phyloP scores from a whole-genome alignment of 805 yeast genomes.

The Candida sakaeoensis region DNA sequence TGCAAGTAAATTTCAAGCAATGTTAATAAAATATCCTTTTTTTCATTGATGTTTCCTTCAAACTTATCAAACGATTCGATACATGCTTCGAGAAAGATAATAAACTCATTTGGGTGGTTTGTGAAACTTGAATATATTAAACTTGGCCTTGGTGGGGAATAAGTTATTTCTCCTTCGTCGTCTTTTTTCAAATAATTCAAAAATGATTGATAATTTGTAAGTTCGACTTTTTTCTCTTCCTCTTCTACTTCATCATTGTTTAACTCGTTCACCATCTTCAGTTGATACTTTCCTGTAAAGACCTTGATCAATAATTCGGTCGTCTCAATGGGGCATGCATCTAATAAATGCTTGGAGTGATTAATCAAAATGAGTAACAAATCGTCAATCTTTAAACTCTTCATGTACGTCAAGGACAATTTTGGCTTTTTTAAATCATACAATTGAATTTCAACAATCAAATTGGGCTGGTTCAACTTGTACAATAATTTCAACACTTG shows the following conservation, averaged over 20 bases:
- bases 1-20: conserved; percentile 77
- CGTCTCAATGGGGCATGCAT: conserved; percentile 70
- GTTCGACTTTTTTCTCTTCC: conserved; percentile 15
- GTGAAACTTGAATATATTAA: conserved; percentile 83
- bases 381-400: conserved; percentile 70
- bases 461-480: conserved; percentile 66
- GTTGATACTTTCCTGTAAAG: conserved; percentile 79
- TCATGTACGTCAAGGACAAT: conserved; percentile 61
- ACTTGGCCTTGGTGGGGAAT: conserved; percentile 88
- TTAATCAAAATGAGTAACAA: conserved; percentile 66
- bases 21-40: conserved; percentile 70
- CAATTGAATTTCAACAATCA: conserved; percentile 72
- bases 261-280: conserved; percentile 21
- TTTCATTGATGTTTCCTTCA: conserved; percentile 68
- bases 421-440: conserved; percentile 49
- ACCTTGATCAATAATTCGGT: conserved; percentile 79
- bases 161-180: conserved; percentile 48
- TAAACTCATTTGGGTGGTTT: conserved; percentile 84
- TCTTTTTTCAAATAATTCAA: conserved; percentile 18
- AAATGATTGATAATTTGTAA: conserved; percentile 31
- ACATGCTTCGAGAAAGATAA: conserved; percentile 89
- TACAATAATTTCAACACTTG: conserved; percentile 70
- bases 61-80: conserved; percentile 71
- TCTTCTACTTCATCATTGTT: conserved; percentile 10
- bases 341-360: conserved; percentile 62